These are phyloP conservation scores for Bryopsis sp. DNA, from an alignment of 139 green algal genomes.

Conservation along the genomic window DNA sequence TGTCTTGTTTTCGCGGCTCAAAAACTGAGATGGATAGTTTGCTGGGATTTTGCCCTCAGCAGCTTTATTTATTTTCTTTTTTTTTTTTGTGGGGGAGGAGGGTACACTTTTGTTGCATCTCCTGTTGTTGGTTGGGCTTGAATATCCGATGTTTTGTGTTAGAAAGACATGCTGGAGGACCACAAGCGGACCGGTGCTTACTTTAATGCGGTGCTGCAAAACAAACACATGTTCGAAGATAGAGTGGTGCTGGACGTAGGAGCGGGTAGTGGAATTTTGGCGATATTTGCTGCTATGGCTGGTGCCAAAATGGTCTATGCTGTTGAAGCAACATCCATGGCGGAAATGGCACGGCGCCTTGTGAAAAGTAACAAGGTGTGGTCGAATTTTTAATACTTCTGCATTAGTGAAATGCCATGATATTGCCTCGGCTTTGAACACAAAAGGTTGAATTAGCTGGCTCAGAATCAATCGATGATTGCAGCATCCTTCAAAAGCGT, in stretches of 20 bases:
- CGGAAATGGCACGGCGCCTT: conserved; percentile 63
- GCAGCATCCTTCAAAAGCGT: too few relatives aligned
- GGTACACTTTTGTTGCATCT: too few relatives aligned
- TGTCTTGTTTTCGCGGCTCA: too few relatives aligned
- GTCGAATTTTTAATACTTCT: neutral
- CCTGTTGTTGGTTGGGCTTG: too few relatives aligned
- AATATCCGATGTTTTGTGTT: conserved; percentile 3
- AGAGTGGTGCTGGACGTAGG: conserved; percentile 91
- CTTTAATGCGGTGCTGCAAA: conserved; percentile 53
- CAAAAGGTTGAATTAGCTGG: too few relatives aligned
- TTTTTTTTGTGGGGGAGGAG: too few relatives aligned
- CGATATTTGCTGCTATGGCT: conserved; percentile 88
- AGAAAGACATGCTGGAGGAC: conserved; percentile 99
- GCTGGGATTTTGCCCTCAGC: too few relatives aligned
- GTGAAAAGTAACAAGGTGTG: conserved; percentile 71
- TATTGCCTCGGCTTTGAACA: too few relatives aligned
- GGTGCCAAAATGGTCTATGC: conserved; percentile 79
- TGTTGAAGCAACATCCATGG: conserved; percentile 94
- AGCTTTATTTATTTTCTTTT: too few relatives aligned
- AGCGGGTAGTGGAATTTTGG: conserved; percentile 90
- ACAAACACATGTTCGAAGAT: conserved; percentile 29
- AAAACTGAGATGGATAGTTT: too few relatives aligned
- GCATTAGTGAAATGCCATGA: too few relatives aligned
- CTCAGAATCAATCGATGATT: conserved; percentile 5
- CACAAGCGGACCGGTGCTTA: conserved; percentile 92